Base-by-base conservation (phyloP, 345 rosid genomes). In the Bruguiera sexangula region DNA sequence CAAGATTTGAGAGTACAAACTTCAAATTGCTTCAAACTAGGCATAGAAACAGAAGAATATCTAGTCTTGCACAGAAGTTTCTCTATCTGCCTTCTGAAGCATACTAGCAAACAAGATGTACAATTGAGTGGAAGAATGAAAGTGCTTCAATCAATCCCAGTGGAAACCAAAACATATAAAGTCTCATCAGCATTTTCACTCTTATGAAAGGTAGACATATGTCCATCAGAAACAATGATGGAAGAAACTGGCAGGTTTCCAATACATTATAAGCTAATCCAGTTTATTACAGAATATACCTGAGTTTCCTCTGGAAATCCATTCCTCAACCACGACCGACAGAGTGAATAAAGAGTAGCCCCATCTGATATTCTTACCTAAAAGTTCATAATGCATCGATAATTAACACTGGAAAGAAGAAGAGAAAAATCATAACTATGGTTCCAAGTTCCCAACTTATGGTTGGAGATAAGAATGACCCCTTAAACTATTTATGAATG, bases 301-400 rank as follows among this genome's bases (percentile, higher is more conserved):
- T 89, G 88, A 60, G 50, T 80, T 79, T 90, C 91, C 66, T 87
- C 90, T 10, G 81, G 82, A 69, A 68, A 77, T 59, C 98, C 96
- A 75, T 90, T 92, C 81, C 87, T 84, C 82, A 95, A 75, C 99
- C 99, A 95, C 63, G 98, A 92, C 15, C 98, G 94, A 65, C 96
- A 81, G 74, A 95, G 92, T 32, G 87, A 78, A 73, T 90, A 95
- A 64, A 95, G 86, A 75, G 99, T 86, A 79, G 88, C 83, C 63
- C 85, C 96, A 6, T 83, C 92, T 16, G 89, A 75, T 73, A 89
- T 79, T 75, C 83, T 82, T 73, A 90, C 93, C 97, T 94, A 31
- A 54, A 59, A 55, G 20, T 43, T 43, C 15, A 53, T 34, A 68
- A 63, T 50, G 37, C 37, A 58, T 24, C 0, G 1, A 19, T 39